These are phyloP conservation scores for Coprinellus aureogranulatus DNA, from an alignment of 768 basidiomycete species.

Conservation along the genomic window DNA sequence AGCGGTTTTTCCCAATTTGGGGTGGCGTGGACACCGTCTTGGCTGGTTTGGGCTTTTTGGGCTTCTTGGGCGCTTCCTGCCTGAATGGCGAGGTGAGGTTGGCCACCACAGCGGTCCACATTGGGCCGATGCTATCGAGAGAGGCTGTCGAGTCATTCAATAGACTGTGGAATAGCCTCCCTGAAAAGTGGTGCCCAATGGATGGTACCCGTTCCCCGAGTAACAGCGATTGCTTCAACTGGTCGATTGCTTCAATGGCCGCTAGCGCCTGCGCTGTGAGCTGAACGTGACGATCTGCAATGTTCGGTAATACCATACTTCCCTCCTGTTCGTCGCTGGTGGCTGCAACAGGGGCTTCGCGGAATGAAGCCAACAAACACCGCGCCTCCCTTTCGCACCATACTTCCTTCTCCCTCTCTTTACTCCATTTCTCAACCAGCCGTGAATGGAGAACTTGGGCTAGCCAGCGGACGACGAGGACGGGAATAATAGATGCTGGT, in stretches of 20 bases:
- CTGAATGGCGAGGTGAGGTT: slow-evolving; percentile 50
- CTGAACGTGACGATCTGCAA: slow-evolving; percentile 63
- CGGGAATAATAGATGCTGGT: slow-evolving; percentile 44
- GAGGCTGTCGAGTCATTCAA: slow-evolving; percentile 34
- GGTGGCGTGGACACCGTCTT: slow-evolving; percentile 4
- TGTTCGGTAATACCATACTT: slow-evolving; percentile 25
- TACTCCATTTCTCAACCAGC: slow-evolving; percentile 48
- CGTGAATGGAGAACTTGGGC: slow-evolving; percentile 48
- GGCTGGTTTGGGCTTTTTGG: slow-evolving; percentile 29
- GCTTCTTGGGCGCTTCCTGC: slow-evolving; percentile 46
- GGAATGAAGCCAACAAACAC: slow-evolving; percentile 56
- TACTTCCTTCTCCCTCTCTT: slow-evolving; percentile 61
- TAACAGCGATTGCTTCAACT: slow-evolving; percentile 61
- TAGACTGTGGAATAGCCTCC: slow-evolving; percentile 53
- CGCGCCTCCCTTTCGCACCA: slow-evolving; percentile 67
- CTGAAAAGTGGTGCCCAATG: slow-evolving; percentile 54
- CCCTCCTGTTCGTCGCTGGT: slow-evolving; percentile 10
- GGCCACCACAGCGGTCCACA: slow-evolving; percentile 48
- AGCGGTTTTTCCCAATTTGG: background rate
- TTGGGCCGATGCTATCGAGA: slow-evolving; percentile 24
- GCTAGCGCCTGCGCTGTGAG: slow-evolving; percentile 62
- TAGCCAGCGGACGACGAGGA: slow-evolving; percentile 65
- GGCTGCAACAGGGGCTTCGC: slow-evolving; percentile 10
- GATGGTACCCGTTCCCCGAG: slow-evolving; percentile 47
- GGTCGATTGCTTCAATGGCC: slow-evolving; percentile 57